Base-by-base conservation (phyloP, 768 basidiomycete species). In the Boletus subparvulus region DNA sequence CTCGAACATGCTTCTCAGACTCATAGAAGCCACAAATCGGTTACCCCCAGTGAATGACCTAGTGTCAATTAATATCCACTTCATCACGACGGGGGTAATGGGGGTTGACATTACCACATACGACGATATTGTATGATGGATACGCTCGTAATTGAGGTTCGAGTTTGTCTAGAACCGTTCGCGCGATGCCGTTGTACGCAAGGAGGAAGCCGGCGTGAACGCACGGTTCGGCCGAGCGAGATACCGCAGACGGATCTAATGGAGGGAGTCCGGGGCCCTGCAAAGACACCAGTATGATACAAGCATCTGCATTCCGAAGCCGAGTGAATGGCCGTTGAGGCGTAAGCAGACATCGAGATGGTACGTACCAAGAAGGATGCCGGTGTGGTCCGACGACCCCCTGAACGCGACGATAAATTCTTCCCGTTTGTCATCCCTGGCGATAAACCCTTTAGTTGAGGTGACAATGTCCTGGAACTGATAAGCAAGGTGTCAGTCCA, bases 401-500 rank as follows among this genome's bases (percentile, higher is more conserved):
- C 73, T 76, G 46, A 80, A 70, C 28, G 77, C 67, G 26, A 78
- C 65, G 17, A 80, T 58, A 42, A 80, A 66, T 56, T 80, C 79
- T 52, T 73, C 63, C 30, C 71, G 65, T 2, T 58, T 65, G 54
- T 80, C 77, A 54, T 80, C 80, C 19, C 77, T 71, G 1, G 74
- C 78, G 26, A 80, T 70, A 50, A 75, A 81, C 24, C 79, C 80
- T 66, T 75, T 75, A 3, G 74, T 74, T 24, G 73, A 69, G 14
- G 76, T 76, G n/a, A 73, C 6, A 3, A 73, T 36, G 48, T 74
- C 63, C 50, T 55, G 68, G 54, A 80, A 75, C 78, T 79, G 54
- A 16, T 8, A 49, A 37, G 26, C 16, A 52, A 37, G 6, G 36
- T 43, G 28, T 60, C 24, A 64, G 55, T 30, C 6, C 12, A 13